phyloP scores from a whole-genome alignment of 2,329 filamentous ascomycete species.

The Cladosporium sp. region DNA sequence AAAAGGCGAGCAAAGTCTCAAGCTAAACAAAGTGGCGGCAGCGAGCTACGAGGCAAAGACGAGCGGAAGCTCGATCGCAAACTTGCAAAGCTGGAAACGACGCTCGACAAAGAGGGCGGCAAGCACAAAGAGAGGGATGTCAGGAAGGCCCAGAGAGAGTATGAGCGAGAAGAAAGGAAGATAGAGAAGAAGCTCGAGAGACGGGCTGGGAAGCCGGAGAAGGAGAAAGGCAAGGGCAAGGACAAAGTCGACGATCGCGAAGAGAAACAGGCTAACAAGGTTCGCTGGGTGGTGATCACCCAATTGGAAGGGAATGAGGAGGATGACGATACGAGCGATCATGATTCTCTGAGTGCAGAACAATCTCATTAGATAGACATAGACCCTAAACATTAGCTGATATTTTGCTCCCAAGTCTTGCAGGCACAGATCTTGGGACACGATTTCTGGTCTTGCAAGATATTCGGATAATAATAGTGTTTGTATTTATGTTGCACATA shows the following conservation, averaged over 20 bases:
- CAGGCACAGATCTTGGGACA: neutral
- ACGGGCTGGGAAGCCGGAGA: neutral
- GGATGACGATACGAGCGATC: neutral
- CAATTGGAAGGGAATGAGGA: constrained; percentile 23
- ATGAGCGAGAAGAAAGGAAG: constrained; percentile 7
- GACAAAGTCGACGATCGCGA: constrained; percentile 21
- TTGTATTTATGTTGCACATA: neutral
- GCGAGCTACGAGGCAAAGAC: neutral
- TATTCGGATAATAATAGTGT: neutral
- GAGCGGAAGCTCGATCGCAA: constrained; percentile 24
- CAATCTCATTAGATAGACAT: neutral
- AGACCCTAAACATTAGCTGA: neutral
- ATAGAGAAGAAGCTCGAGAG: neutral
- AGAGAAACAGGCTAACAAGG: constrained; percentile 32
- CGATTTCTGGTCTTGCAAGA: no score
- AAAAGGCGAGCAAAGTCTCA: constrained; percentile 22
- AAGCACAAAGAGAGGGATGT: constrained; percentile 22
- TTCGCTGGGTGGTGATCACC: constrained; percentile 33
- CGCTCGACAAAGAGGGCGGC: constrained; percentile 21
- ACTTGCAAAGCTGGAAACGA: constrained; percentile 25
- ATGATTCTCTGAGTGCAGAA: neutral
- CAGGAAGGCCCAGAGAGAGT: constrained; percentile 18
- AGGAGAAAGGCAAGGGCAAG: neutral
- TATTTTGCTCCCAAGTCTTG: neutral
- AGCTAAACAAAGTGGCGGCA: constrained; percentile 1